Evolutionary conservation across 352 stramenopile species (phyloP), one percentile per base, ranked within the genome.

Genomic region (Phytopythium montanum): DNA sequence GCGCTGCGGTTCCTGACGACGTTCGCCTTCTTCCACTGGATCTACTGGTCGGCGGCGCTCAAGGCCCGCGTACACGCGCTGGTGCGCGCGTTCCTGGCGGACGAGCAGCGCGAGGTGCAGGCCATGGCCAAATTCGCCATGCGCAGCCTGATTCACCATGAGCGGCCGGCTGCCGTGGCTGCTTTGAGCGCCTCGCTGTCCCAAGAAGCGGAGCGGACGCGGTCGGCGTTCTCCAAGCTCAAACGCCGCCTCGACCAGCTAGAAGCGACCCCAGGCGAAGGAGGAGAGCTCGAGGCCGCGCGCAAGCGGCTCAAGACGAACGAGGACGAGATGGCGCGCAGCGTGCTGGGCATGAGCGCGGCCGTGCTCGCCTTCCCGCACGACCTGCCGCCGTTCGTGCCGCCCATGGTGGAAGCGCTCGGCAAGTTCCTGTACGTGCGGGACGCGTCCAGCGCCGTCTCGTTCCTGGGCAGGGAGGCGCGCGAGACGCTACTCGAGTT

Each of bases 401-500:
- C 84, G 19, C 73, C 74, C 10, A 72, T 91, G 29, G 78, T 93
- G 45, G 84, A 91, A 67, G 84, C 88, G 62, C 66, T 93, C 56
- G 79, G 81, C 10, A 69, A 65, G 28, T 90, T 84, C 53, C 49
- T 91, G 51, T 90, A 90, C 60, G 70, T 90, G 50, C 87, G 85
- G 68, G 65, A 65, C 34, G 19, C 56, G n/a, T 68, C 70, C 10
- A 83, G 79, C 5, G 76, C 70, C 1, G 70, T 90, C 10, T 90
- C 81, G 56, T 89, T 79, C 59, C 58, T 93, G 44, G 70, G 81
- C 54, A 90, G 89, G 61, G 69, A 64, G 13, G 84, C 88, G 34
- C 89, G 90, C 62, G 78, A 90, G 59, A 89, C 83, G 45, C 61
- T 93, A 59, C 68, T 91, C 52, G 84, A 93, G 59, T 93, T 93